These are phyloP conservation scores for Candida methanosorbosa DNA, from an alignment of 805 yeast genomes.

Conservation along the genomic window DNA sequence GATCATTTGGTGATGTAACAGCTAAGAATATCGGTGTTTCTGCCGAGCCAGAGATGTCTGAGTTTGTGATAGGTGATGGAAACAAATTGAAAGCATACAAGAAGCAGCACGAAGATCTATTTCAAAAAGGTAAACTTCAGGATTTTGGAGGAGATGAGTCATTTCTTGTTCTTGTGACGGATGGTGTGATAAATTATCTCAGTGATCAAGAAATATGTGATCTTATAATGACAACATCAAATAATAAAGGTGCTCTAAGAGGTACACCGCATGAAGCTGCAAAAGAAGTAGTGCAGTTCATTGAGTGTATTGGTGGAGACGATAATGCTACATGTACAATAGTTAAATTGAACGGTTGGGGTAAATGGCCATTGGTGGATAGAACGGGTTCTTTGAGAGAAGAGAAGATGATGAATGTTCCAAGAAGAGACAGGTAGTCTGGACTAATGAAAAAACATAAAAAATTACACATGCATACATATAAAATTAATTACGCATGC, in stretches of 20 bases:
- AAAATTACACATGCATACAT: too few relatives aligned
- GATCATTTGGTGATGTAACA: constrained; percentile 83
- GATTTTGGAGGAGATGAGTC: constrained; percentile 77
- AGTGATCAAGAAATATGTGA: constrained; percentile 91
- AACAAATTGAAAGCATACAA: constrained; percentile 26
- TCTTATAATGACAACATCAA: constrained; percentile 60
- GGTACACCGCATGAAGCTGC: constrained; percentile 87
- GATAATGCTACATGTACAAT: constrained; percentile 95
- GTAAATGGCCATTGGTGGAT: constrained; percentile 80
- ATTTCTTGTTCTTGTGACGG: constrained; percentile 73
- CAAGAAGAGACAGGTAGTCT: constrained; percentile 13
- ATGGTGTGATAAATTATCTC: constrained; percentile 76
- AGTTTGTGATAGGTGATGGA: constrained; percentile 59
- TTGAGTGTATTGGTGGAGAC: constrained; percentile 82
- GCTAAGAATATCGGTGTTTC: constrained; percentile 81
- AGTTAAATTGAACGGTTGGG: constrained; percentile 83
- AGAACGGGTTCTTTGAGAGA: constrained; percentile 79
- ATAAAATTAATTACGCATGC: too few relatives aligned
- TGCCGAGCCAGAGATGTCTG: constrained; percentile 85
- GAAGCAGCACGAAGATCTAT: constrained; percentile 10
- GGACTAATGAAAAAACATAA: too few relatives aligned
- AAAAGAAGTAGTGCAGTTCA: constrained; percentile 73
- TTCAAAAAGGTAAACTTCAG: constrained; percentile 16
- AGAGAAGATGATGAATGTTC: constrained; percentile 35
- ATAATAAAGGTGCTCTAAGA: constrained; percentile 50